Evolutionary conservation across 192 early-diverging fungal genomes (phyloP).

Genomic region (Rhizophagus clarus): DNA sequence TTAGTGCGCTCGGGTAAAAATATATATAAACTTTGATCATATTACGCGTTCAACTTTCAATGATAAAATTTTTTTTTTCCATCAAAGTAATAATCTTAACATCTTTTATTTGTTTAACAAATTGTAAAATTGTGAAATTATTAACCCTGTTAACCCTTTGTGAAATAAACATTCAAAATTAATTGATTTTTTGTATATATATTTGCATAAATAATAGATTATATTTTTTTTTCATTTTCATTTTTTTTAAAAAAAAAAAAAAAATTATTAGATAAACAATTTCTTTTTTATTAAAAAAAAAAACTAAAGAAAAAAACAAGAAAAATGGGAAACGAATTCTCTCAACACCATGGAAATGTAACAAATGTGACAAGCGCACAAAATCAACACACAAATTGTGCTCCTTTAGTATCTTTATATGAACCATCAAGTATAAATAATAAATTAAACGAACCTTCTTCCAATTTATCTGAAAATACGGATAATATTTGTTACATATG

Average conservation of each 20-base stretch:
- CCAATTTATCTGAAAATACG: background rate
- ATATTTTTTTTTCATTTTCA: background rate
- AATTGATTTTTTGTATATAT: background rate
- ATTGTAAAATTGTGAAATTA: background rate
- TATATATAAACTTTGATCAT: background rate
- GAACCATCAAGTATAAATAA: background rate
- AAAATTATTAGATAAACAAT: too few relatives aligned
- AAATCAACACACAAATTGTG: background rate
- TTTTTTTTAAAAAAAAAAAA: background rate
- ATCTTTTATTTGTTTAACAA: background rate
- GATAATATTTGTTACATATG: conserved; percentile 3
- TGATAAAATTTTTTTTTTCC: background rate
- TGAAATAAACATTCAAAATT: background rate
- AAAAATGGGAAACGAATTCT: background rate
- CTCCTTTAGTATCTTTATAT: background rate
- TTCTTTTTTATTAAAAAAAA: background rate
- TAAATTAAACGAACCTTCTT: background rate
- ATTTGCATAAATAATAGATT: background rate
- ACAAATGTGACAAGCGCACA: background rate
- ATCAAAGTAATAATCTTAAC: background rate
- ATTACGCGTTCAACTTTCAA: background rate
- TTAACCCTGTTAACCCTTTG: background rate
- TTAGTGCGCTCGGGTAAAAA: background rate
- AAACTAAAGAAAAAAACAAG: background rate
- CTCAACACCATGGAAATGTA: background rate